Evolutionary conservation across 192 early-diverging fungal species (phyloP).

Genomic region (Coemansia sp.): DNA sequence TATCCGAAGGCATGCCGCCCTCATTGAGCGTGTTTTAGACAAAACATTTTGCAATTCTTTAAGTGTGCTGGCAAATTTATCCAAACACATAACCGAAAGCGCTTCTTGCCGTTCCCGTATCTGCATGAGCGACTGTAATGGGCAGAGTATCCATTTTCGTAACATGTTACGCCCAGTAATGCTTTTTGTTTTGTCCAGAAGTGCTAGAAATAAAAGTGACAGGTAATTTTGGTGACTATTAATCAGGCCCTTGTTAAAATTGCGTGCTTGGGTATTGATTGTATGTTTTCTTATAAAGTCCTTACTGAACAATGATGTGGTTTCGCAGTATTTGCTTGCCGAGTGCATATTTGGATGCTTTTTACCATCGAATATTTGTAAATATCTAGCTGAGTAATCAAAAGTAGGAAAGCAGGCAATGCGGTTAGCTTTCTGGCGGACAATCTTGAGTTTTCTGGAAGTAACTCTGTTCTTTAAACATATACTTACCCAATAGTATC

Average conservation of each 20-base stretch:
- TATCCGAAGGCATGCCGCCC: conserved; percentile 24
- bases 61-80: not conserved
- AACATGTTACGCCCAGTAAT: conserved; percentile 32
- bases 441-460: not conserved
- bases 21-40: conserved; percentile 20
- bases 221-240: not conserved
- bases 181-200: conserved; percentile 40
- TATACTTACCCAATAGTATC: conserved; percentile 28
- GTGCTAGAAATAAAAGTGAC: conserved; percentile 9
- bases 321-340: conserved; percentile 61
- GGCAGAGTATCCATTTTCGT: conserved; percentile 28
- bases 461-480: not conserved
- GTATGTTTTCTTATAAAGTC: not conserved
- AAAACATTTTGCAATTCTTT: conserved; percentile 15
- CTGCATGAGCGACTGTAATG: conserved; percentile 22
- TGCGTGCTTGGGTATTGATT: not conserved
- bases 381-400: conserved; percentile 55
- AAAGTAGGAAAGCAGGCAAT: not conserved
- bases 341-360: conserved; percentile 82
- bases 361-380: conserved; percentile 74
- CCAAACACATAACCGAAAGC: conserved; percentile 9
- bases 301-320: conserved; percentile 73
- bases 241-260: not conserved
- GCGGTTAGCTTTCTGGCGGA: not conserved
- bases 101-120: conserved; percentile 35